Percentiles rank a stretch among this genome's conserved stretches.
These are phyloP conservation scores for Pinus tabuliformis DNA, from an alignment of 75 land plant species.

Conservation along the genomic window DNA sequence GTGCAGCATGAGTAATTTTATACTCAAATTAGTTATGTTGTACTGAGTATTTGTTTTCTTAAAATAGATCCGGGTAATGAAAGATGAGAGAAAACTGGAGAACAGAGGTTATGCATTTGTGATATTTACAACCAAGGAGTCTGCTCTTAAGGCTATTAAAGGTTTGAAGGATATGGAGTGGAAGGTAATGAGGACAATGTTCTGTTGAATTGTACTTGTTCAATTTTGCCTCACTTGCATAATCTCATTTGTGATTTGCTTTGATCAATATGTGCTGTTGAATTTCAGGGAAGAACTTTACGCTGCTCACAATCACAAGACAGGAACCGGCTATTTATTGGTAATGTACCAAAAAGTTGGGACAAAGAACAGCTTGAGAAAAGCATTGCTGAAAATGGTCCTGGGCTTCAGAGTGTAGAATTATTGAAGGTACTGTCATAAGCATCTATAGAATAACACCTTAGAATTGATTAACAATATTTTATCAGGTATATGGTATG, in stretches of 20 bases:
- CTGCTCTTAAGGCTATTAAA: constrained; percentile 84
- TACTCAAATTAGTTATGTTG: no score
- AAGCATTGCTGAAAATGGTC: constrained; percentile 56
- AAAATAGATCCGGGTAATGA: constrained; percentile 81
- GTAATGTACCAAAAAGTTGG: constrained; percentile 88
- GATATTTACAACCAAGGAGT: constrained; percentile 68
- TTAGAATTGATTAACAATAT: neutral
- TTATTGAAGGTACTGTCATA: constrained; percentile 61
- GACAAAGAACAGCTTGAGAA: constrained; percentile 68
- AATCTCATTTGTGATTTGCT: neutral
- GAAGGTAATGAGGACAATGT: constrained; percentile 41
- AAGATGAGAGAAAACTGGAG: constrained; percentile 72
- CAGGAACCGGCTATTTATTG: constrained; percentile 78
- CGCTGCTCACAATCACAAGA: constrained; percentile 80
- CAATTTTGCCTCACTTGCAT: neutral
- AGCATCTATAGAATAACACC: neutral
- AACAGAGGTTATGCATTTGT: constrained; percentile 96
- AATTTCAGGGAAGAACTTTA: constrained; percentile 68
- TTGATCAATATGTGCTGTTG: neutral
- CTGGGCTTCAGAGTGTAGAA: constrained; percentile 68
- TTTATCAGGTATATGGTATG: neutral
- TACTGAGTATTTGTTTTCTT: no score
- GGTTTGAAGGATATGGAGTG: constrained; percentile 61
- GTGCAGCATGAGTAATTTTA: neutral
- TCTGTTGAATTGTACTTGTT: neutral